Evolutionary conservation across 2,329 filamentous ascomycete species (phyloP), one percentile per base, ranked within the genome.

Genomic region (Zarea fungicola): DNA sequence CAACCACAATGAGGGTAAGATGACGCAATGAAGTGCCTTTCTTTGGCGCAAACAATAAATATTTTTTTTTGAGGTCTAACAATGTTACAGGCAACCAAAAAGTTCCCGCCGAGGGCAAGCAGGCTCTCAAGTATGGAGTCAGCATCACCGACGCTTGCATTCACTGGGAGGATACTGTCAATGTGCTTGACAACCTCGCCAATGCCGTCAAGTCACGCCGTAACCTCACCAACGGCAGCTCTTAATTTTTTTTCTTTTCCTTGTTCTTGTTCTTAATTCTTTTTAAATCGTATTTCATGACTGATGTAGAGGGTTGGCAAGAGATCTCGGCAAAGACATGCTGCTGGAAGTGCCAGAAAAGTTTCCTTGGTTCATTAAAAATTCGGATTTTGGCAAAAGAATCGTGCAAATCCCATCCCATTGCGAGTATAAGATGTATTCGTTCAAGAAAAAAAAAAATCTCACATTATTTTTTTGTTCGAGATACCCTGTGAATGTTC

Each of bases 101-200:
- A 70, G 89, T 96, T 4, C 89, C 91, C 28, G 77, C 83, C 48
- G 89, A 95, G 71, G 92, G 91, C 63, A 89, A 87, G 68, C 76
- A 79, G 8, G 90, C 85, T 28, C 80, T 97, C 53, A 85, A 95
- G 73, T 91, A 96, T 69, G 93, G 93, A 60, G 87, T 97, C 63
- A 93, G 87, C 66, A 97, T 97, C 67, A 99, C 93, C 0, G 93
- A 99, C 69, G 92, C 93, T 42, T 99, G 93, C 71, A 96, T 99
- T 65, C 77, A 84, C 68, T 97, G 91, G 92, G 83, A 92, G 54
- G 89, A 95, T 59, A 97, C 93, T 4, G 84, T 91, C 59, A 71
- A 73, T 1, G 85, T 92, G 2, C 80, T 97, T 10, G 85, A 86
- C 56, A 75, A 76, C 43, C 79, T 99, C 37, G 92, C 92, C 16